A percentile compares a stretch with the other conserved stretches of the same genome.
phyloP scores from a whole-genome alignment of 179 eudicot genomes.

The Corrigiola litoralis region DNA sequence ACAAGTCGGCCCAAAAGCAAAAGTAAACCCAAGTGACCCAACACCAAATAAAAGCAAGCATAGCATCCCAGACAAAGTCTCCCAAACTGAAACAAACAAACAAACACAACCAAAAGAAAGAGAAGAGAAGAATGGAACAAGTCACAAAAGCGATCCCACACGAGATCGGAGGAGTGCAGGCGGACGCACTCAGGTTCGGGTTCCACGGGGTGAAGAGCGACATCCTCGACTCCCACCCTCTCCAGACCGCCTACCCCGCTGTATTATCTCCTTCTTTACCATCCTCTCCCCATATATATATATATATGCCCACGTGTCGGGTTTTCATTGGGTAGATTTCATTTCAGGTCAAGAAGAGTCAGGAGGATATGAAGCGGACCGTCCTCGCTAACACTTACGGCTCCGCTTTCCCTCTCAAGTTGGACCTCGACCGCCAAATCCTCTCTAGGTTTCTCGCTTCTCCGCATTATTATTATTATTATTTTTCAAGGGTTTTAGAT shows the following conservation, averaged over 20 bases:
- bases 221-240: constrained; percentile 73
- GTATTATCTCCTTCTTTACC: constrained; percentile 22
- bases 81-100: not conserved
- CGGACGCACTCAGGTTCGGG: constrained; percentile 74
- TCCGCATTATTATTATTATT: too few species aligned
- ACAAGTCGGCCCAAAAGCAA: too few species aligned
- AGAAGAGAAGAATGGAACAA: constrained; percentile 33
- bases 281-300: not conserved
- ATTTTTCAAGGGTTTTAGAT: too few species aligned
- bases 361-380: constrained; percentile 51
- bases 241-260: constrained; percentile 48
- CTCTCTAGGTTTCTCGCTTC: constrained; percentile 63
- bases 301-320: not conserved
- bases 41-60: too few species aligned
- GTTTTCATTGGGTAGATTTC: not conserved
- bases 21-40: too few species aligned
- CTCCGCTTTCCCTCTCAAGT: constrained; percentile 74
- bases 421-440: constrained; percentile 84
- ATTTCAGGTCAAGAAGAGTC: constrained; percentile 39
- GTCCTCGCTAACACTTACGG: constrained; percentile 65
- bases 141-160: constrained; percentile 52
- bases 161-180: constrained; percentile 59
- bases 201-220: constrained; percentile 74
- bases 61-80: too few species aligned
- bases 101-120: not conserved